These are phyloP conservation scores for Cladobotryum protrusum DNA, from an alignment of 2,329 filamentous ascomycete species.

Conservation along the genomic window DNA sequence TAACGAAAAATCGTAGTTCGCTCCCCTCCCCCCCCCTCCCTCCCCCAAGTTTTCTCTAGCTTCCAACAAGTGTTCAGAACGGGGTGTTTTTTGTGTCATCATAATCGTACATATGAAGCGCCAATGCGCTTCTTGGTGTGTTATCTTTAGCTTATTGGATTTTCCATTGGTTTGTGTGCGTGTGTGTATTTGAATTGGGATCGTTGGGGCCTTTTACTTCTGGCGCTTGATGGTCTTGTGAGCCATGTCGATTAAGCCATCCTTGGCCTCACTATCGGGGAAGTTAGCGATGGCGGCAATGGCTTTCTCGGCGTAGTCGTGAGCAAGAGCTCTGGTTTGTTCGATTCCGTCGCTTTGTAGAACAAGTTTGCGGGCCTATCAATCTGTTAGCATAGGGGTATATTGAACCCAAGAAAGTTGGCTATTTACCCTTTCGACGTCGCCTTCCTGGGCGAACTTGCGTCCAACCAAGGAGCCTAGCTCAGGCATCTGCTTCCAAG, in stretches of 20 bases:
- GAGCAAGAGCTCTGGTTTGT: slow-evolving; percentile 82
- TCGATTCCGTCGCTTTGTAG: slow-evolving; percentile 79
- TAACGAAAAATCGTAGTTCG: too few relatives aligned
- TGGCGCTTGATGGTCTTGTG: slow-evolving; percentile 82
- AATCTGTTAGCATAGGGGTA: neutral
- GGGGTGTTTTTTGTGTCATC: too few relatives aligned
- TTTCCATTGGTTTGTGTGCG: too few relatives aligned
- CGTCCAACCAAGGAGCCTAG: slow-evolving; percentile 83
- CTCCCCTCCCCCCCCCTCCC: too few relatives aligned
- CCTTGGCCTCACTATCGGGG: slow-evolving; percentile 91
- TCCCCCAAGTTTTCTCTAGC: too few relatives aligned
- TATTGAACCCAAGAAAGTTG: neutral
- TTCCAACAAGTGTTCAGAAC: too few relatives aligned
- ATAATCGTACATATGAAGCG: too few relatives aligned
- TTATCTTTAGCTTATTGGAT: too few relatives aligned
- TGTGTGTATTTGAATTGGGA: too few relatives aligned
- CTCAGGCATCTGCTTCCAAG: slow-evolving; percentile 84
- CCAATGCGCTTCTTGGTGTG: too few relatives aligned
- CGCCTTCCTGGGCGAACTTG: slow-evolving; percentile 78
- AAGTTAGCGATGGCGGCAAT: slow-evolving; percentile 77
- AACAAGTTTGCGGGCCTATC: slow-evolving; percentile 79
- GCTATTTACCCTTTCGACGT: slow-evolving; percentile 69
- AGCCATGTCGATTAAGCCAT: slow-evolving; percentile 88
- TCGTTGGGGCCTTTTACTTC: slow-evolving; percentile 52
- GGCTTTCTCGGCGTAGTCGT: slow-evolving; percentile 85